Conservation (phyloP, 495 filamentous ascomycete species). For the Stereocaulon alpinum region DNA sequence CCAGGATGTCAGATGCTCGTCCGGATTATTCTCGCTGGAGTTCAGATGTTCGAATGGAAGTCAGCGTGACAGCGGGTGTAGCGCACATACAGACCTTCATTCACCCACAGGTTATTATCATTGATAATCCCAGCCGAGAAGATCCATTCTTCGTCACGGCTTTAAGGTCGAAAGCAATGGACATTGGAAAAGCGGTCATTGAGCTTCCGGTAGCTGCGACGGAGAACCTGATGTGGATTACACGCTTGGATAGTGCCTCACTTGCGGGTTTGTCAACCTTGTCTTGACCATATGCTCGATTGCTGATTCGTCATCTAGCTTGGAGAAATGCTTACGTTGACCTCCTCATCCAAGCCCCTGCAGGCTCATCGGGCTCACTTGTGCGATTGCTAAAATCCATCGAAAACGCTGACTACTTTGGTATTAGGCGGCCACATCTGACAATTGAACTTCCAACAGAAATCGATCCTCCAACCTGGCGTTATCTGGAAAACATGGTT, state of each 20-base stretch:
- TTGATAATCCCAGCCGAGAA: slow-evolving; percentile 35
- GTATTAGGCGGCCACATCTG: slow-evolving; percentile 51
- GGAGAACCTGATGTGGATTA: slow-evolving; percentile 62
- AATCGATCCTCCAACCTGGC: slow-evolving; percentile 49
- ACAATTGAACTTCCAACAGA: slow-evolving; percentile 69
- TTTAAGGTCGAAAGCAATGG: slow-evolving; percentile 35
- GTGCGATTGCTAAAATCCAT: slow-evolving; percentile 65
- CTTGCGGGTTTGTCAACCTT: slow-evolving; percentile 44
- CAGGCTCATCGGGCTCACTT: slow-evolving; percentile 57
- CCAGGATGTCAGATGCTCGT: slow-evolving; percentile 34
- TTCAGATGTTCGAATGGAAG: slow-evolving; percentile 41
- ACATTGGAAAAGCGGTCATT: slow-evolving; percentile 44
- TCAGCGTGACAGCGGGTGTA: slow-evolving; percentile 34
- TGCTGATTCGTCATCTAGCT: slow-evolving; percentile 33
- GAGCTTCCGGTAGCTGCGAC: slow-evolving; percentile 51
- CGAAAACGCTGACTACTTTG: slow-evolving; percentile 60
- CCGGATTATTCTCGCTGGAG: slow-evolving; percentile 40
- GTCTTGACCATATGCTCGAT: neutral
- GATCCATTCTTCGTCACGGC: slow-evolving; percentile 45
- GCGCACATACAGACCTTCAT: slow-evolving; percentile 38
- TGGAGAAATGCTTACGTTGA: slow-evolving; percentile 70
- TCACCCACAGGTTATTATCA: slow-evolving; percentile 41
- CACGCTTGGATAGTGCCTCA: slow-evolving; percentile 60
- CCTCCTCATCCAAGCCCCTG: slow-evolving; percentile 63
- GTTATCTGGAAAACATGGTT: slow-evolving; percentile 48